Conservation (phyloP, 2,329 filamentous ascomycete genomes). For the Fusarium sp. region DNA sequence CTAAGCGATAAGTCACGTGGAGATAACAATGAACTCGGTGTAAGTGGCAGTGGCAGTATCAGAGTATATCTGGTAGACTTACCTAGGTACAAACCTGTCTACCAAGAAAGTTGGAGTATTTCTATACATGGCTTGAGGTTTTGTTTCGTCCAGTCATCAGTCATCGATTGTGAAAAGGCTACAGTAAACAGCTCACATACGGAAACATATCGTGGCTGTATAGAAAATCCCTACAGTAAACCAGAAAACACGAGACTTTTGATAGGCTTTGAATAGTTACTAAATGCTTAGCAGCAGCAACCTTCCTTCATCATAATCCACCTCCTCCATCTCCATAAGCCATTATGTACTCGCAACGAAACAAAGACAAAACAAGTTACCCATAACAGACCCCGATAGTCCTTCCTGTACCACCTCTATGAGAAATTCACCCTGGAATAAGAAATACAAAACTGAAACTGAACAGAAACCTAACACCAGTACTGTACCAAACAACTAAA, state of each 20-base stretch:
- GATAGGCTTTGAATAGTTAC: conserved; percentile 29
- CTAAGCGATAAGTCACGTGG: conserved; percentile 57
- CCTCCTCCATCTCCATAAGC: conserved; percentile 2
- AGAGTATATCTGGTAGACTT: background rate
- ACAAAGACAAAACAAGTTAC: conserved; percentile 2
- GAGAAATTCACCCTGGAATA: conserved; percentile 12
- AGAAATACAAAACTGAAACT: background rate
- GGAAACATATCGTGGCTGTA: background rate
- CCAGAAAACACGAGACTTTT: conserved; percentile 30
- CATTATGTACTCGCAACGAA: conserved; percentile 4
- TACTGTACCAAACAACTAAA: conserved; percentile 1
- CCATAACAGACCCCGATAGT: conserved; percentile 15
- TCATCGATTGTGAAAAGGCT: too few species aligned
- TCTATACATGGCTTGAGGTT: too few species aligned
- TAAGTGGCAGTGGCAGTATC: conserved; percentile 1
- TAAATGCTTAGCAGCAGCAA: conserved; percentile 7
- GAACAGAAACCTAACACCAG: conserved; percentile 22
- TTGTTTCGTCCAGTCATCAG: too few species aligned
- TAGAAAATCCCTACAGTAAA: background rate
- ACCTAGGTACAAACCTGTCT: too few species aligned
- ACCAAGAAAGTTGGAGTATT: too few species aligned
- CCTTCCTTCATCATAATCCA: conserved; percentile 7
- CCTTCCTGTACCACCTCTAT: conserved; percentile 30
- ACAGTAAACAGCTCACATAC: too few species aligned
- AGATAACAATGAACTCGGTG: conserved; percentile 17